A percentile compares a stretch with the other conserved stretches of the same genome.
Conservation (phyloP, 1,284 basidiomycete genomes). For the Phenoliferia sp. region DNA sequence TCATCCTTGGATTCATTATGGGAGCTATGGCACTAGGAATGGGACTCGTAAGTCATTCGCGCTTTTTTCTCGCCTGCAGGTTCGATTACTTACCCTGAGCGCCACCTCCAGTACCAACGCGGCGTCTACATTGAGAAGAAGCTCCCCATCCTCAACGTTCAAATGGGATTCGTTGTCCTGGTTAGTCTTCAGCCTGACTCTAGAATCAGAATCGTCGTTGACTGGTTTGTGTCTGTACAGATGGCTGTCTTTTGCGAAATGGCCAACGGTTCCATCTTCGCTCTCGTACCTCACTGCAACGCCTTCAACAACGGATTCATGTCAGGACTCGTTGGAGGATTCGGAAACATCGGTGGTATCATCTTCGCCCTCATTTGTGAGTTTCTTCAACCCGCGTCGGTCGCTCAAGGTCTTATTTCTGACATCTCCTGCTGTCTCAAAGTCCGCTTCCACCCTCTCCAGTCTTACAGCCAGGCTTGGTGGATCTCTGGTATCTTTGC, state of each 20-base stretch:
- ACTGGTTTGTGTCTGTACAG: background rate
- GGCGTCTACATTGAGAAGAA: background rate
- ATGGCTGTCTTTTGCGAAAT: constrained; percentile 33
- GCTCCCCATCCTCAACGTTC: background rate
- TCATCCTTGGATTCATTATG: background rate
- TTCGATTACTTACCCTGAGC: background rate
- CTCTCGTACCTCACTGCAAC: constrained; percentile 8
- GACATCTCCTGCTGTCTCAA: constrained; percentile 37
- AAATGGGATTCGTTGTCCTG: background rate
- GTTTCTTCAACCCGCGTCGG: background rate
- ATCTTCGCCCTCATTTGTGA: background rate
- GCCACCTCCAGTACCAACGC: background rate
- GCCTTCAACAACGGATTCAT: constrained; percentile 11
- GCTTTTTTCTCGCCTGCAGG: background rate
- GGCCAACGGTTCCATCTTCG: constrained; percentile 40
- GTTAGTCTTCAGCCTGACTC: background rate
- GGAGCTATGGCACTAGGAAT: background rate
- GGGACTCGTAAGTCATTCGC: background rate
- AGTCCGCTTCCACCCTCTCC: constrained; percentile 50
- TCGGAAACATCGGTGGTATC: constrained; percentile 54
- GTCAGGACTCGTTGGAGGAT: constrained; percentile 51
- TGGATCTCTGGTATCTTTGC: constrained; percentile 13
- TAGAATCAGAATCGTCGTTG: background rate
- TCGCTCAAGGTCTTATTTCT: background rate
- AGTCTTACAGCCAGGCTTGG: constrained; percentile 6